Conservation (phyloP, 2,329 filamentous ascomycete species). For the Sclerotinia borealis region DNA sequence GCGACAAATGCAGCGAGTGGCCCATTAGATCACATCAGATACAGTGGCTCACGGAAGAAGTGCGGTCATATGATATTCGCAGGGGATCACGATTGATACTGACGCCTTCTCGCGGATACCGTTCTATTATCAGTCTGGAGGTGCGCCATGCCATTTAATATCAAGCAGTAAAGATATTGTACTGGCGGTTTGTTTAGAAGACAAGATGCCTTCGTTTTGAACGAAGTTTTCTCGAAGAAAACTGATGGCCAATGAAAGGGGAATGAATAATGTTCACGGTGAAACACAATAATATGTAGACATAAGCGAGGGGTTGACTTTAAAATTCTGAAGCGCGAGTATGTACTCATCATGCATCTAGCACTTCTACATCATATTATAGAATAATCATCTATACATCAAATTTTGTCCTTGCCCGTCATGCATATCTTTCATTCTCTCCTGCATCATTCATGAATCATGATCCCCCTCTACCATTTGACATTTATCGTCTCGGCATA, state of each 20-base stretch:
- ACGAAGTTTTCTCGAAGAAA: not conserved
- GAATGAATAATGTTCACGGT: not conserved
- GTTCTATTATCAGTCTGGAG: not conserved
- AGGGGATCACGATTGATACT: not conserved
- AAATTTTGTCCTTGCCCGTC: not conserved
- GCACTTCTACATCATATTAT: slow-evolving; percentile 2
- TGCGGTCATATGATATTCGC: not conserved
- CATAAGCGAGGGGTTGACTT: slow-evolving; percentile 1
- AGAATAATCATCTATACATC: not conserved
- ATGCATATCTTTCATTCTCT: not conserved
- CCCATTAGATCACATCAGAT: not conserved
- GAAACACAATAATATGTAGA: not conserved
- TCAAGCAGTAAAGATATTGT: no score
- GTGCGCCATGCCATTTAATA: not conserved
- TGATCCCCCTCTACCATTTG: slow-evolving; percentile 3
- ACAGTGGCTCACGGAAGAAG: not conserved
- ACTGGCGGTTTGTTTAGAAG: no score
- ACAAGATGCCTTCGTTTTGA: no score
- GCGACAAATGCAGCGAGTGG: not conserved
- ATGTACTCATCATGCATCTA: slow-evolving; percentile 3
- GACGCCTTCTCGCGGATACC: not conserved
- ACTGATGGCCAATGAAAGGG: not conserved
- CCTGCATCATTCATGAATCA: slow-evolving; percentile 11
- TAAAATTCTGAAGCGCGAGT: not conserved
- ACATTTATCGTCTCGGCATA: slow-evolving; percentile 61